A percentile compares a stretch with the other conserved stretches of the same genome.
Evolutionary conservation across 495 filamentous ascomycete genomes (phyloP).

Genomic region (Parachaetomium inaequale): DNA sequence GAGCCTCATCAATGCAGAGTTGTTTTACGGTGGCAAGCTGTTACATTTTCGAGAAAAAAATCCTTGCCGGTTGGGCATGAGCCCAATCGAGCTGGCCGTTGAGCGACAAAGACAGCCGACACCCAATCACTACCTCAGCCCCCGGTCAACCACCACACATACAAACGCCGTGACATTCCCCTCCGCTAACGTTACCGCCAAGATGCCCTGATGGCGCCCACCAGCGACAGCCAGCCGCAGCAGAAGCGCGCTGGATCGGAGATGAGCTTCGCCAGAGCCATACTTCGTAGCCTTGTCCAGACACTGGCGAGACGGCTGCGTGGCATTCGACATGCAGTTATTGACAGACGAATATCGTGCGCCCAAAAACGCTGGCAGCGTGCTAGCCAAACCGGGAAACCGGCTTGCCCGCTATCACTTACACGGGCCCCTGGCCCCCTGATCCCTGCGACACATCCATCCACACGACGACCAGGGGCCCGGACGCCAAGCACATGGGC

Average conservation of each 20-base stretch:
- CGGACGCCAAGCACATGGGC: constrained; percentile 20
- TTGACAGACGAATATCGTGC: too few species aligned
- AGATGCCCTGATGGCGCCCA: background rate
- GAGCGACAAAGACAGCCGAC: background rate
- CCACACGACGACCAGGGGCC: background rate
- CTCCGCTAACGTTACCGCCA: constrained; percentile 18
- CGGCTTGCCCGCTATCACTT: constrained; percentile 20
- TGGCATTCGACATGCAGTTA: too few species aligned
- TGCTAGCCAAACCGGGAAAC: constrained; percentile 16
- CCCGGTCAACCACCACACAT: background rate
- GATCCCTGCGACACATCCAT: constrained; percentile 13
- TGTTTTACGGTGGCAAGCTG: background rate
- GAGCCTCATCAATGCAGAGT: background rate
- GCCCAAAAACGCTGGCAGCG: background rate
- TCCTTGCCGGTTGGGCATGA: background rate
- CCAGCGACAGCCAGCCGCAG: constrained; percentile 6
- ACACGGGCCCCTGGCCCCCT: constrained; percentile 19
- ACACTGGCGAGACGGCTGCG: too few species aligned
- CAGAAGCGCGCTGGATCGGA: background rate
- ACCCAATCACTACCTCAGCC: background rate
- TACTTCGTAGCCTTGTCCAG: too few species aligned
- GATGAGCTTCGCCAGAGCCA: background rate
- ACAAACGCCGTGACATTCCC: constrained; percentile 16
- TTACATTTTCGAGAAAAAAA: background rate
- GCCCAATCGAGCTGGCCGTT: background rate